Percentiles rank a stretch among this genome's conserved stretches.
These are phyloP conservation scores for Phytomonas francai DNA, from an alignment of 208 protist genomes.

Conservation along the genomic window DNA sequence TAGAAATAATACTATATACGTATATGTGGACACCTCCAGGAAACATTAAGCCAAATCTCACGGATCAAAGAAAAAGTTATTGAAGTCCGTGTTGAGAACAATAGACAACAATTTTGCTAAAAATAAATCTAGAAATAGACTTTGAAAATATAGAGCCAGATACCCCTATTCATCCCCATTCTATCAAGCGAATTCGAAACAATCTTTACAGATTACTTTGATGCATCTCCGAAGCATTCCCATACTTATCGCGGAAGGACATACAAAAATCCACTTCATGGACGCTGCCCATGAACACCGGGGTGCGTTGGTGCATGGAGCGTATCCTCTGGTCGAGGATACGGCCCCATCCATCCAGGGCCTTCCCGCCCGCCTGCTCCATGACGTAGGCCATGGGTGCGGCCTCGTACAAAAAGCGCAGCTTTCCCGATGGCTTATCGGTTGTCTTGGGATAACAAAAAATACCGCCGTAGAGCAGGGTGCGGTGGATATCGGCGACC, in stretches of 20 bases:
- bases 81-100: not conserved
- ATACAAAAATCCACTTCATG: conserved; percentile 86
- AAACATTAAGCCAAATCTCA: not conserved
- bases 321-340: conserved; percentile 83
- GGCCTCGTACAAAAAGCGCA: conserved; percentile 96
- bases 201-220: conserved; percentile 41
- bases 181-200: too few relatives aligned
- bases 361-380: conserved; percentile 89
- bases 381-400: conserved; percentile 90
- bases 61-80: conserved; percentile 4
- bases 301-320: conserved; percentile 88
- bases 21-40: not conserved
- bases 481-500: conserved; percentile 98
- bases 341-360: conserved; percentile 53
- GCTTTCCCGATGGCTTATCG: conserved; percentile 92
- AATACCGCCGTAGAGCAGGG: conserved; percentile 97
- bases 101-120: not conserved
- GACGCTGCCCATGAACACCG: conserved; percentile 87
- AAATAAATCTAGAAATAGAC: not conserved
- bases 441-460: conserved; percentile 95
- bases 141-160: not conserved
- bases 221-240: not conserved
- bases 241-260: conserved; percentile 44
- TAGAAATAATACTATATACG: not conserved
- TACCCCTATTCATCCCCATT: not conserved